Evolutionary conservation across 2,329 filamentous ascomycete species (phyloP).

Genomic region (Fusarium sp.): DNA sequence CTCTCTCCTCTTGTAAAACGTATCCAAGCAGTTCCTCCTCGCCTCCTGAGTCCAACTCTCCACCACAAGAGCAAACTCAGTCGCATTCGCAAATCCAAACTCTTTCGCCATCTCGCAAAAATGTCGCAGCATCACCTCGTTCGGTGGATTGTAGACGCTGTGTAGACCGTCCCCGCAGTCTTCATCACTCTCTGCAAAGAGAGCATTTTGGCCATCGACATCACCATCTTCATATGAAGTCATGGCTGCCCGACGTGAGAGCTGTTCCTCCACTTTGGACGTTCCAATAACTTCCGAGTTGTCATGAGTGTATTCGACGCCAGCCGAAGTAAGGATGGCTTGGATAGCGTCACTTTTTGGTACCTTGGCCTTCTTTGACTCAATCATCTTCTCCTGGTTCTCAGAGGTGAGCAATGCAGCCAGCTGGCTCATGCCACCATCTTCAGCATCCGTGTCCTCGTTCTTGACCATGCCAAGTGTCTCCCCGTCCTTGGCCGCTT

Average conservation of each 20-base stretch:
- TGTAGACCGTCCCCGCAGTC: constrained; percentile 48
- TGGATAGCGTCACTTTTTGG: constrained; percentile 80
- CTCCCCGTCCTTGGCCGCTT: constrained; percentile 67
- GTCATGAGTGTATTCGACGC: constrained; percentile 95
- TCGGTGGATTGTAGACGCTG: constrained; percentile 76
- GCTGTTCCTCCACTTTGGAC: constrained; percentile 88
- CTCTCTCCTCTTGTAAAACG: constrained; percentile 80
- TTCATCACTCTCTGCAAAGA: constrained; percentile 68
- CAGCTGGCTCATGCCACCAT: constrained; percentile 79
- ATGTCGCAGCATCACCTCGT: constrained; percentile 80
- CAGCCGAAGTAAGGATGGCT: constrained; percentile 87
- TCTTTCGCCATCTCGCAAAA: constrained; percentile 90
- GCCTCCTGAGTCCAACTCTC: constrained; percentile 91
- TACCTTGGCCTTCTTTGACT: constrained; percentile 52
- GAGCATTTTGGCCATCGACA: constrained; percentile 62
- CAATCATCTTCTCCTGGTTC: constrained; percentile 56
- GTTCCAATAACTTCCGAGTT: constrained; percentile 95
- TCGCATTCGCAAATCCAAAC: constrained; percentile 80
- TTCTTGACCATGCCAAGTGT: constrained; percentile 57
- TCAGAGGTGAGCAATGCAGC: constrained; percentile 65
- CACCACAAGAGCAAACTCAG: constrained; percentile 89
- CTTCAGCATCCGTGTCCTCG: constrained; percentile 66
- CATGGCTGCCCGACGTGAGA: constrained; percentile 81
- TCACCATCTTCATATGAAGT: constrained; percentile 59
- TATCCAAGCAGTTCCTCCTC: constrained; percentile 80